Percentiles rank a stretch among this genome's conserved stretches.
Evolutionary conservation across 129 eudicot genomes (phyloP).

Genomic region (Logfia minima): DNA sequence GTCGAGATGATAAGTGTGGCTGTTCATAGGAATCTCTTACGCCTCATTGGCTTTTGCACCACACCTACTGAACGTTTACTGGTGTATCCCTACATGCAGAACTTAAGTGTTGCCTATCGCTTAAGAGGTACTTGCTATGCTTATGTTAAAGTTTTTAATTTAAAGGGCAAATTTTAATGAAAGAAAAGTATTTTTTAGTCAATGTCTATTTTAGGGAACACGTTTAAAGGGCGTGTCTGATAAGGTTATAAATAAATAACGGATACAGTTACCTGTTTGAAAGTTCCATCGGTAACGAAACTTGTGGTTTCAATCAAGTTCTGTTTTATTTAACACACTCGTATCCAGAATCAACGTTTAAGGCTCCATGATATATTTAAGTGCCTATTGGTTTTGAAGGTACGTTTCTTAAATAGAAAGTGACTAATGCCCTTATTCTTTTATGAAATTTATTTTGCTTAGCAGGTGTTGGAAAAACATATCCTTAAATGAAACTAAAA

Average conservation of each 20-base stretch:
- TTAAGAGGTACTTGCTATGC: conserved; percentile 60
- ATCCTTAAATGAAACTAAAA: not conserved
- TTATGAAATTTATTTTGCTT: not conserved
- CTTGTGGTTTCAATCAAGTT: not conserved
- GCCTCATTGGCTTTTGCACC: conserved; percentile 92
- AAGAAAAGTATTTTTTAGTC: not conserved
- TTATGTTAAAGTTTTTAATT: too few species aligned
- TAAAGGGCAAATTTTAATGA: not conserved
- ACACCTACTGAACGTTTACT: conserved; percentile 92
- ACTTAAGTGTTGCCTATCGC: conserved; percentile 95
- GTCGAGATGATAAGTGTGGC: conserved; percentile 99
- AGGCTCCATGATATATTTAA: not conserved
- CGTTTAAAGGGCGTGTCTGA: not conserved
- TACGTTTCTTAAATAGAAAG: not conserved
- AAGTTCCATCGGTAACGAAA: not conserved
- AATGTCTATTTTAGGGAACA: not conserved
- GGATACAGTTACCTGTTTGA: not conserved
- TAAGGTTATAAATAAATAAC: not conserved
- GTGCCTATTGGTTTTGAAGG: not conserved
- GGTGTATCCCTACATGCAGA: conserved; percentile 96
- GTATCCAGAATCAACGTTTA: not conserved
- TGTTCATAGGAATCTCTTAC: conserved; percentile 82
- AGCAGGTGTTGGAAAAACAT: not conserved
- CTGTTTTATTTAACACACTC: not conserved
- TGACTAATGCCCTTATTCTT: not conserved